A percentile compares a stretch with the other conserved stretches of the same genome.
Evolutionary conservation across 768 basidiomycete genomes (phyloP).

Genomic region (Tremella fuciformis): DNA sequence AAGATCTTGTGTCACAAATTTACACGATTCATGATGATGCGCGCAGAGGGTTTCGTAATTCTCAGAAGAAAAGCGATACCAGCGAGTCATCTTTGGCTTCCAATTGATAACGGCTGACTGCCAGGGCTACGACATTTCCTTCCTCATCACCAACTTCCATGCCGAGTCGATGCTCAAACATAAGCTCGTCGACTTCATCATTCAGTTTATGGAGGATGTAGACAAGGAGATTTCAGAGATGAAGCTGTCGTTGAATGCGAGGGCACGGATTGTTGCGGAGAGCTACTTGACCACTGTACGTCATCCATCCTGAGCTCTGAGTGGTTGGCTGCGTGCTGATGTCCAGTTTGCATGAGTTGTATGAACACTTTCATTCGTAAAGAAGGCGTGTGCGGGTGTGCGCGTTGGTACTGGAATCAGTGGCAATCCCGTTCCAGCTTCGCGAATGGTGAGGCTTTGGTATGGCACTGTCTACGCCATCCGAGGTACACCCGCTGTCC

Average conservation of each 20-base stretch:
- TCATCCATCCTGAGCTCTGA: conserved; percentile 7
- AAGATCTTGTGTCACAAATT: conserved; percentile 96
- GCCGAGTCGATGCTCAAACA: conserved; percentile 99
- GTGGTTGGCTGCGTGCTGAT: not conserved
- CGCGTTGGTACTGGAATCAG: too few species aligned
- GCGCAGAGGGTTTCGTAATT: conserved; percentile 96
- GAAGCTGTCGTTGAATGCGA: conserved; percentile 93
- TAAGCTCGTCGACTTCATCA: conserved; percentile 99
- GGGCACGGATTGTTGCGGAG: conserved; percentile 95
- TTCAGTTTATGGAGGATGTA: conserved; percentile 99
- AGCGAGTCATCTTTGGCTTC: conserved; percentile 55
- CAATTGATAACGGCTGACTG: conserved; percentile 2
- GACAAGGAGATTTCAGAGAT: conserved; percentile 99
- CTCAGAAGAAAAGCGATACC: conserved; percentile 88
- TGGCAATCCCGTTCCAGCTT: too few species aligned
- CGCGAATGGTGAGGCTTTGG: too few species aligned
- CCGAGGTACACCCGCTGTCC: too few species aligned
- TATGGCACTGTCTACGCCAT: too few species aligned
- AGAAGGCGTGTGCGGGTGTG: too few species aligned
- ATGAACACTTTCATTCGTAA: not conserved
- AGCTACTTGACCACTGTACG: conserved; percentile 88
- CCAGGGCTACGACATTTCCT: conserved; percentile 97
- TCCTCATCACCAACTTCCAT: conserved; percentile 95
- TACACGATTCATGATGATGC: conserved; percentile 97
- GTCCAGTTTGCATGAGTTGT: conserved; percentile 16